Evolutionary conservation across 805 yeast species (phyloP).

Genomic region (Torulaspora microellipsoides): DNA sequence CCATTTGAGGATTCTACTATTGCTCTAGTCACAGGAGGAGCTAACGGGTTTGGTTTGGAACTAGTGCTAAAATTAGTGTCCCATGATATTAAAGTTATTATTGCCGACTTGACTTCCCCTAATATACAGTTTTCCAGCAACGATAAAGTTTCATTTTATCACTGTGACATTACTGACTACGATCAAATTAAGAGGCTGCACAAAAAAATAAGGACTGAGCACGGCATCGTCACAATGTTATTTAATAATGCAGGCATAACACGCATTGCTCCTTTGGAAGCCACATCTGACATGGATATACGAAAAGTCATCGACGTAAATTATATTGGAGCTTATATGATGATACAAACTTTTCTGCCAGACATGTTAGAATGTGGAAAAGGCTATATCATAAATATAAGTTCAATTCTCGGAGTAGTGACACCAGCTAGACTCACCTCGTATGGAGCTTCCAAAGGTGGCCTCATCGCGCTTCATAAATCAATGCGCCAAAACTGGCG

Average conservation of each 20-base stretch:
- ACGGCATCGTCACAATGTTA: constrained; percentile 60
- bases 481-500: constrained; percentile 53
- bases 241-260: constrained; percentile 85
- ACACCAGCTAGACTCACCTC: constrained; percentile 76
- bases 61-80: constrained; percentile 45
- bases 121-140: constrained; percentile 24
- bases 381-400: constrained; percentile 76
- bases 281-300: constrained; percentile 53
- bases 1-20: constrained; percentile 42
- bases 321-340: constrained; percentile 62
- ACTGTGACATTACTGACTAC: constrained; percentile 65
- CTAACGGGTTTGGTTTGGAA: constrained; percentile 70
- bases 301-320: constrained; percentile 63
- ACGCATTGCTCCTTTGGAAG: constrained; percentile 51
- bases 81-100: constrained; percentile 51
- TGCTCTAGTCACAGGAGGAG: constrained; percentile 80
- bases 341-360: constrained; percentile 69
- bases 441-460: constrained; percentile 90
- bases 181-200: constrained; percentile 42
- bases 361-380: constrained; percentile 55
- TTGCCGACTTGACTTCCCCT: constrained; percentile 51
- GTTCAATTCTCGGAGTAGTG: constrained; percentile 80
- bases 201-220: constrained; percentile 38
- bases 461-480: constrained; percentile 78
- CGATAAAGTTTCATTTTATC: constrained; percentile 47